Evolutionary conservation across 768 basidiomycete genomes (phyloP), one percentile per base, ranked within the genome.

Genomic region (Pisolithus sp.): DNA sequence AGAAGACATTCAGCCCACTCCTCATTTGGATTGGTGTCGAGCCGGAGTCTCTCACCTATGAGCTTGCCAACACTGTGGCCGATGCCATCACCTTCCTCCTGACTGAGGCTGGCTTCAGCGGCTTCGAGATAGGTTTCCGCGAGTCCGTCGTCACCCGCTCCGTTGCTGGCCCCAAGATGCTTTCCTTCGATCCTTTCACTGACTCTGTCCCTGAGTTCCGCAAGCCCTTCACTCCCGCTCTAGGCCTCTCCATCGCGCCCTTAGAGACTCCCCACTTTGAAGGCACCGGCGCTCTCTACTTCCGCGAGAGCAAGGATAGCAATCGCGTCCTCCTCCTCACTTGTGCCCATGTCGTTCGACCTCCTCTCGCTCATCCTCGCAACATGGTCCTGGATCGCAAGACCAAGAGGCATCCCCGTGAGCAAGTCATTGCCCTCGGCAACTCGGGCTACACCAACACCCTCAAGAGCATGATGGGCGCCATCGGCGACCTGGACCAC

Each of bases 231-330:
- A 46, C 45, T 7, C 45, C 45, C 67, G 56, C 70, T 31, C 70
- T 76, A 20, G 65, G 73, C 48, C 62, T 73, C 42, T 37, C 53
- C 20, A 71, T 75, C 46, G 70, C 73, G 26, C 54, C 66, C 30
- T 53, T 46, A 17, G 62, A 57, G 53, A 42, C 30, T 2, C 67
- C 73, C 38, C 30, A 67, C 48, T 60, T 40, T 37, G 74, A 72
- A 55, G 72, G 73, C 50, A 73, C 74, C 2, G 70, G 63, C 30
- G 58, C 50, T 44, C 59, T 74, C 46, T 75, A 63, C 60, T 48
- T 38, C n/a, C n/a, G 17, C 18, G 38, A 21, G 9, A 34, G 24
- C 37, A 28, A 23, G n/a, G 13, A 38, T 21, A 57, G 23, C 50
- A 56, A 56, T 15, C 57, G 59, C 45, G 57, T 66, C 53, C 34